phyloP scores from a whole-genome alignment of 306 rosid species.

The Fragaria ananassa region DNA sequence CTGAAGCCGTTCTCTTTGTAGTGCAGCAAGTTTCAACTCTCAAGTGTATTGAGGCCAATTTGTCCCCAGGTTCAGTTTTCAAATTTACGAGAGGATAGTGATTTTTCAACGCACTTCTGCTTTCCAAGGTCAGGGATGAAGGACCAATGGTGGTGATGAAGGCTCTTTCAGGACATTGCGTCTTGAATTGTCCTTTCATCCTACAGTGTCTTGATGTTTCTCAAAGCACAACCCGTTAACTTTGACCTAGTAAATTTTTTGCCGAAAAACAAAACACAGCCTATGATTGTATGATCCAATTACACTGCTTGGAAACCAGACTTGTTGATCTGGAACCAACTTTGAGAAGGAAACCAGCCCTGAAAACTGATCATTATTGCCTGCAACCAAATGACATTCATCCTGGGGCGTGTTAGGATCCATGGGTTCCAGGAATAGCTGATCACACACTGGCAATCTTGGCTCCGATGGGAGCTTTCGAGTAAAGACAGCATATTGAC shows the following conservation, averaged over 20 bases:
- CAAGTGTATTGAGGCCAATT: background rate
- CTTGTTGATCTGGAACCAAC: constrained; percentile 42
- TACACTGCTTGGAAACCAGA: constrained; percentile 31
- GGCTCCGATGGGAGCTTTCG: too few species aligned
- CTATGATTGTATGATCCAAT: background rate
- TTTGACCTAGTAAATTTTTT: background rate
- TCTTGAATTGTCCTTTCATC: too few species aligned
- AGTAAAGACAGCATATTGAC: too few species aligned
- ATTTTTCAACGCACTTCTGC: background rate
- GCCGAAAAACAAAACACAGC: background rate
- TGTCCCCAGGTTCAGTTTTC: background rate
- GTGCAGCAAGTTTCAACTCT: background rate
- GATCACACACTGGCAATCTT: too few species aligned
- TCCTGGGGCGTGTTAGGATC: too few species aligned
- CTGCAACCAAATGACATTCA: background rate
- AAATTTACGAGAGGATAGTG: background rate
- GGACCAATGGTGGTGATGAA: background rate
- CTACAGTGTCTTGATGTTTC: too few species aligned
- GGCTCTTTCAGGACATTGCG: background rate
- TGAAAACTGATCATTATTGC: constrained; percentile 46
- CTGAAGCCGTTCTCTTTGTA: background rate
- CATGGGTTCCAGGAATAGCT: too few species aligned
- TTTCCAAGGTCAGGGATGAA: too few species aligned
- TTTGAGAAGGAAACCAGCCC: constrained; percentile 71
- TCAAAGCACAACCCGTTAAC: background rate